Evolutionary conservation across 2,329 filamentous ascomycete genomes (phyloP).

Genomic region (Neonectria coccinea): DNA sequence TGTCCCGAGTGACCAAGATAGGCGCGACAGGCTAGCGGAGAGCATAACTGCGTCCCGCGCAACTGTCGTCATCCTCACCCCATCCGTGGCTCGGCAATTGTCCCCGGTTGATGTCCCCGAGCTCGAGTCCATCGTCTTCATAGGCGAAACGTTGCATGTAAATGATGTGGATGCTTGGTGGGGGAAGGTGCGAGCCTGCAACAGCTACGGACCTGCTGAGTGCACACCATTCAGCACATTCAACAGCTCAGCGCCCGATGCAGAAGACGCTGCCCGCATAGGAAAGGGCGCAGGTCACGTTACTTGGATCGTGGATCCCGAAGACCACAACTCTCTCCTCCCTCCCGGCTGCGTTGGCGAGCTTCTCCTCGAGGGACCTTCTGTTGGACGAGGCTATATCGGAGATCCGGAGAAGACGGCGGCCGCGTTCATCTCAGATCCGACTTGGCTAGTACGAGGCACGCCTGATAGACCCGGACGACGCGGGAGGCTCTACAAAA

Average conservation of each 20-base stretch:
- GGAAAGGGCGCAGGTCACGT: conserved; percentile 9
- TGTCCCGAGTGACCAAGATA: conserved; percentile 53
- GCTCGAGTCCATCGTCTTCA: conserved; percentile 2
- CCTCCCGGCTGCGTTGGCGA: conserved; percentile 38
- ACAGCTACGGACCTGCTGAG: conserved; percentile 22
- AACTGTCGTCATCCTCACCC: background rate
- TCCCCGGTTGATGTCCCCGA: background rate
- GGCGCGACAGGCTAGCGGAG: conserved; percentile 27
- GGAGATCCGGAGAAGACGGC: conserved; percentile 32
- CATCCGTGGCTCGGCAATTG: background rate
- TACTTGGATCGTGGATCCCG: conserved; percentile 37
- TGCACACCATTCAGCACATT: conserved; percentile 19
- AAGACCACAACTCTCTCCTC: conserved; percentile 32
- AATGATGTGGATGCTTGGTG: conserved; percentile 42
- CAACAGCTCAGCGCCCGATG: background rate
- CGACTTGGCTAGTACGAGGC: conserved; percentile 19
- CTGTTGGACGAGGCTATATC: conserved; percentile 36
- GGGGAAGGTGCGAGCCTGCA: conserved; percentile 42
- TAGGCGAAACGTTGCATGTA: background rate
- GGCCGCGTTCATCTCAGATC: conserved; percentile 48
- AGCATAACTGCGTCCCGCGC: background rate
- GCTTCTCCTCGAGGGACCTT: conserved; percentile 38
- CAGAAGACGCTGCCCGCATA: background rate
- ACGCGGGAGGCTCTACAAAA: conserved; percentile 24
- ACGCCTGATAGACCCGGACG: conserved; percentile 38